phyloP scores from a whole-genome alignment of 495 filamentous ascomycete genomes.

The Penicillium dipodomyicola region DNA sequence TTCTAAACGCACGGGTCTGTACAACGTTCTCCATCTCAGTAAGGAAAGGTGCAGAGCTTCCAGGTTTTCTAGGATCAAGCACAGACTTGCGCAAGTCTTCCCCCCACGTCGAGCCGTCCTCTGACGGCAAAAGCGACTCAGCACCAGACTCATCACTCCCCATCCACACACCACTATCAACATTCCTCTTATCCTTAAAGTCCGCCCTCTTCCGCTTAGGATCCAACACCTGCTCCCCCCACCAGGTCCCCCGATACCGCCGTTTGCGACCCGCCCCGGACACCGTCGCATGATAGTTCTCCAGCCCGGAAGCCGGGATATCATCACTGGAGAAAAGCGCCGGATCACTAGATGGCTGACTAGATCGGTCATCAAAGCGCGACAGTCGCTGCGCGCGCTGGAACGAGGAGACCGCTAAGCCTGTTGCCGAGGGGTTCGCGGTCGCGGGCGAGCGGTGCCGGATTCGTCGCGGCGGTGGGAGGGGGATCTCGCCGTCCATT shows the following conservation, averaged over 20 bases:
- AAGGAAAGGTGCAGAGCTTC: neutral
- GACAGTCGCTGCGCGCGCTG: conserved; percentile 35
- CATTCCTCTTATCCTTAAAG: conserved; percentile 54
- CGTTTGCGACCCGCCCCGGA: conserved; percentile 54
- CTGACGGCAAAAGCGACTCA: conserved; percentile 35
- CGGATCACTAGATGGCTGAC: conserved; percentile 66
- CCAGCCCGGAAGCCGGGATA: conserved; percentile 62
- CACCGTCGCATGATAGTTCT: conserved; percentile 60
- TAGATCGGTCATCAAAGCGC: conserved; percentile 44
- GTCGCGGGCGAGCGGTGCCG: conserved; percentile 39
- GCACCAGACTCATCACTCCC: conserved; percentile 56
- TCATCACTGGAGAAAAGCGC: conserved; percentile 79
- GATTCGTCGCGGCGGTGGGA: conserved; percentile 44
- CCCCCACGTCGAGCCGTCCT: conserved; percentile 38
- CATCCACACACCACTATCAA: conserved; percentile 86
- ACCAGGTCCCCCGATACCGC: conserved; percentile 71
- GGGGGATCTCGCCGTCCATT: conserved; percentile 47
- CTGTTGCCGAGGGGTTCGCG: conserved; percentile 11
- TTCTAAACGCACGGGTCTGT: conserved; percentile 18
- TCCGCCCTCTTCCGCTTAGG: conserved; percentile 56
- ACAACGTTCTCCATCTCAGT: neutral
- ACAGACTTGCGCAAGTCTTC: conserved; percentile 38
- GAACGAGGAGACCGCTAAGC: conserved; percentile 25
- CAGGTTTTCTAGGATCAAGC: conserved; percentile 14
- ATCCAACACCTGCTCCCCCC: conserved; percentile 54